Conservation (phyloP, 495 filamentous ascomycete genomes). For the Cryomyces antarcticus region DNA sequence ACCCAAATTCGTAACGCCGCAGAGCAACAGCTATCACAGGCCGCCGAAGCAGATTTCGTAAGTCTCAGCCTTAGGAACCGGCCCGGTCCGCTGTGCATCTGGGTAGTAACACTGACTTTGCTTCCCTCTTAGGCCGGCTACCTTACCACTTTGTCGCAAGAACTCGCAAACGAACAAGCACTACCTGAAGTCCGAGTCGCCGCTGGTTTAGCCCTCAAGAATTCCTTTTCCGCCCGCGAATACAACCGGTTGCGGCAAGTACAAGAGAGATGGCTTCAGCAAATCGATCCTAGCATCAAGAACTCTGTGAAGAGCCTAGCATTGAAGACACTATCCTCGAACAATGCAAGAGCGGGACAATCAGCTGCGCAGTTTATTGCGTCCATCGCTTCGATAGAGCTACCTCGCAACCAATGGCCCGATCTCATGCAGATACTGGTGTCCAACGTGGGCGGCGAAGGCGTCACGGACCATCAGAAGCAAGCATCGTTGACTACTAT, state of each 20-base stretch:
- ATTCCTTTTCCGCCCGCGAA: slow-evolving; percentile 87
- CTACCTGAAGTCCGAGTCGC: slow-evolving; percentile 70
- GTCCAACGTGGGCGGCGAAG: slow-evolving; percentile 75
- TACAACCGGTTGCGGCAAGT: slow-evolving; percentile 64
- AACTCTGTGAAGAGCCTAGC: slow-evolving; percentile 69
- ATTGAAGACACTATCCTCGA: slow-evolving; percentile 59
- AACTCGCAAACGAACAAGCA: slow-evolving; percentile 77
- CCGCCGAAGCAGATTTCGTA: slow-evolving; percentile 88
- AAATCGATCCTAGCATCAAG: slow-evolving; percentile 62
- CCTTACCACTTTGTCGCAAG: slow-evolving; percentile 71
- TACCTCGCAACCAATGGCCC: slow-evolving; percentile 86
- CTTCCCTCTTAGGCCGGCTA: slow-evolving; percentile 50
- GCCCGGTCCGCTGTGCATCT: background rate
- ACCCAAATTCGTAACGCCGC: slow-evolving; percentile 69
- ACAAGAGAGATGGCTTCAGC: slow-evolving; percentile 74
- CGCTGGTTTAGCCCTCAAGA: slow-evolving; percentile 91
- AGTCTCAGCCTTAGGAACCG: slow-evolving; percentile 17
- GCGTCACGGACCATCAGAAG: slow-evolving; percentile 57
- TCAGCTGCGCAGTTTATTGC: slow-evolving; percentile 88
- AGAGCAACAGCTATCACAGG: slow-evolving; percentile 82
- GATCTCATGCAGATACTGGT: slow-evolving; percentile 80
- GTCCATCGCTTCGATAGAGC: slow-evolving; percentile 82
- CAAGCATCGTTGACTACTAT: slow-evolving; percentile 85
- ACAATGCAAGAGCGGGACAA: slow-evolving; percentile 60
- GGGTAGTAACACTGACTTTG: background rate